phyloP scores from a whole-genome alignment of 495 filamentous ascomycete genomes.

The Penicillium paxilli region DNA sequence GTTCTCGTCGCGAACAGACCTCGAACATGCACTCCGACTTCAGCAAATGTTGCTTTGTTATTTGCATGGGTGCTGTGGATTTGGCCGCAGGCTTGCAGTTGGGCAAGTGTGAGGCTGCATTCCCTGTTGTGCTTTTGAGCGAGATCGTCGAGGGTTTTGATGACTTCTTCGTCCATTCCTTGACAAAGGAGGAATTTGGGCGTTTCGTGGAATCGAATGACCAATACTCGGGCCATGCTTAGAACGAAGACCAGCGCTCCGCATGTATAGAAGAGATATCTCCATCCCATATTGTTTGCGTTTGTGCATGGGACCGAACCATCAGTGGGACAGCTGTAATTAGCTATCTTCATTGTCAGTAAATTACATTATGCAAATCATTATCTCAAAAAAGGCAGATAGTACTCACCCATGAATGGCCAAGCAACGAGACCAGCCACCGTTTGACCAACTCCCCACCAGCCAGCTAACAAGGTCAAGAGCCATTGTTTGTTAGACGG shows the following conservation, averaged over 20 bases:
- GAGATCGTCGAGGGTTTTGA: constrained; percentile 11
- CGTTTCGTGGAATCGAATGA: constrained; percentile 20
- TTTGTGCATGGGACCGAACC: constrained; percentile 15
- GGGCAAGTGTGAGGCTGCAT: constrained; percentile 13
- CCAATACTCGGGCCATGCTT: constrained; percentile 17
- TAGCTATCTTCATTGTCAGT: constrained; percentile 4
- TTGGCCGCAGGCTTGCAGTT: constrained; percentile 13
- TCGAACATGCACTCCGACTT: constrained; percentile 11
- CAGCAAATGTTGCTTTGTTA: constrained; percentile 12
- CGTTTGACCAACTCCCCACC: constrained; percentile 21
- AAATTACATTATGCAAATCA: background rate
- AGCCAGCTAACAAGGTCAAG: constrained; percentile 18
- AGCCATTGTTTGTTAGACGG: constrained; percentile 23
- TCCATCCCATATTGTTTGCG: constrained; percentile 21
- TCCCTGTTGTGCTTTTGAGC: constrained; percentile 13
- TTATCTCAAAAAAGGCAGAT: too few relatives aligned
- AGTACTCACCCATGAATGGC: constrained; percentile 14
- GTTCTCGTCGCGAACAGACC: constrained; percentile 10
- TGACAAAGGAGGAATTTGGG: constrained; percentile 21
- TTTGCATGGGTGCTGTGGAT: constrained; percentile 9
- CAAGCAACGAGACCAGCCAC: constrained; percentile 19
- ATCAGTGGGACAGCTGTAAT: constrained; percentile 16
- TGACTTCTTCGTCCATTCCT: constrained; percentile 13
- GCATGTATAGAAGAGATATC: constrained; percentile 18
- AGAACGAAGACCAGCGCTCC: constrained; percentile 16